These are phyloP conservation scores for Sodiomyces alkalinus DNA, from an alignment of 2,329 filamentous ascomycete species.

Conservation along the genomic window DNA sequence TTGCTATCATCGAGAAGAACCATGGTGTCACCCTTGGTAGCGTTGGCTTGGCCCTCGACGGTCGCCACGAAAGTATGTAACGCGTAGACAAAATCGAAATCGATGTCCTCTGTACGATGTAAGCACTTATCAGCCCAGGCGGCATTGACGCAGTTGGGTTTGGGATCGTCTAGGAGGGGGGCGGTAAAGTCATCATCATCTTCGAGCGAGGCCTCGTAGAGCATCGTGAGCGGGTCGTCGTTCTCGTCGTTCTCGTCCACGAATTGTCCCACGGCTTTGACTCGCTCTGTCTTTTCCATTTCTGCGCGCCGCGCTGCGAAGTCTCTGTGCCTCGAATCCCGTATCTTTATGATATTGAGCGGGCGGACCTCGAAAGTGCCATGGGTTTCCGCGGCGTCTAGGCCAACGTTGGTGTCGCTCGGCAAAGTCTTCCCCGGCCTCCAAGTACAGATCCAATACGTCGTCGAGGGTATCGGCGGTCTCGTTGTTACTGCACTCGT, in stretches of 20 bases:
- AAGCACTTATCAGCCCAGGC: constrained; percentile 72
- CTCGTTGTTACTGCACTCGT: constrained; percentile 12
- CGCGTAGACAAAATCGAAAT: constrained; percentile 98
- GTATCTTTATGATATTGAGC: neutral
- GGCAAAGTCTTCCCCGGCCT: neutral
- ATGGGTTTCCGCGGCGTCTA: constrained; percentile 3
- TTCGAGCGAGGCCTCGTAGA: constrained; percentile 29
- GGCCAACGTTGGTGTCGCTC: constrained; percentile 4
- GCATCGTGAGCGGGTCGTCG: constrained; percentile 21
- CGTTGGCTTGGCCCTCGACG: constrained; percentile 95
- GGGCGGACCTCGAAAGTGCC: constrained; percentile 4
- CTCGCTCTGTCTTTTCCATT: constrained; percentile 8
- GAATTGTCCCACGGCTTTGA: constrained; percentile 6
- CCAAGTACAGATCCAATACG: constrained; percentile 3
- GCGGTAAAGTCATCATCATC: constrained; percentile 50
- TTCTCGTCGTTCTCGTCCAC: constrained; percentile 11
- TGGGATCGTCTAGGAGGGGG: constrained; percentile 36
- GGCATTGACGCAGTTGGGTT: constrained; percentile 54
- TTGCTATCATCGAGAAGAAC: constrained; percentile 96
- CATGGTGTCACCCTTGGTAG: constrained; percentile 97
- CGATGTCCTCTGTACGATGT: constrained; percentile 93
- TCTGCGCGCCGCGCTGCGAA: constrained; percentile 4
- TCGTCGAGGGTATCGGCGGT: constrained; percentile 7
- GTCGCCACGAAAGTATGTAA: constrained; percentile 96
- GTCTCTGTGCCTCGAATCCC: neutral